Percentiles rank a stretch among this genome's conserved stretches.
Evolutionary conservation across 1,284 basidiomycete genomes (phyloP).

Genomic region (Ceraceosorus bombacis): DNA sequence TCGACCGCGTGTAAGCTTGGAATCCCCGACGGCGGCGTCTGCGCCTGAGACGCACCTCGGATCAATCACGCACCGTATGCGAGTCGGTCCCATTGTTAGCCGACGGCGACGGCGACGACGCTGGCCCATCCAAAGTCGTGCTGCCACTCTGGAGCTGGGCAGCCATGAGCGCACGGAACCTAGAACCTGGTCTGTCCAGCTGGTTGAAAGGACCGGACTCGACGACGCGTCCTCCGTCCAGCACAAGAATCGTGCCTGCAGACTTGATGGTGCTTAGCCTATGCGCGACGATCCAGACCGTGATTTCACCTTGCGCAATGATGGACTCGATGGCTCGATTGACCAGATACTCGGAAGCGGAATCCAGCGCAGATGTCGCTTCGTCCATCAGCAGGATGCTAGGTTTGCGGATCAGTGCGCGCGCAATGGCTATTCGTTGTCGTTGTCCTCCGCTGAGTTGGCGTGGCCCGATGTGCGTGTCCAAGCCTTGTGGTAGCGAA

Average conservation of each 20-base stretch:
- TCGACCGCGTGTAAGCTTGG: no score
- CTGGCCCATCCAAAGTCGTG: no score
- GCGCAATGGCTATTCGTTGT: constrained; percentile 54
- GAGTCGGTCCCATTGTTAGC: no score
- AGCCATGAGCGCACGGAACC: constrained; percentile 41
- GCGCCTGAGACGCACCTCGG: no score
- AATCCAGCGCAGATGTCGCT: constrained; percentile 49
- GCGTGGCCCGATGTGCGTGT: constrained; percentile 56
- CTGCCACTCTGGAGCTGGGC: constrained; percentile 30
- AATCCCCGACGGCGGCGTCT: no score
- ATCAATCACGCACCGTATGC: no score
- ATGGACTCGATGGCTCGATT: constrained; percentile 52
- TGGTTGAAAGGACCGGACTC: constrained; percentile 53
- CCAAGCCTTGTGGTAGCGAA: constrained; percentile 76
- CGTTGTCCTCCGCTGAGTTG: constrained; percentile 51
- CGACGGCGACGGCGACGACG: no score
- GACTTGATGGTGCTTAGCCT: constrained; percentile 52
- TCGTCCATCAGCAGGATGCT: constrained; percentile 50
- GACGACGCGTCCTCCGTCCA: constrained; percentile 52
- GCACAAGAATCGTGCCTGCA: constrained; percentile 52
- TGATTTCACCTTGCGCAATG: constrained; percentile 51
- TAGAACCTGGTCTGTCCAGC: constrained; percentile 42
- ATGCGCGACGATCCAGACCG: constrained; percentile 54
- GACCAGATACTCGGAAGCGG: constrained; percentile 50
- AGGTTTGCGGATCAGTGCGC: constrained; percentile 52